phyloP scores from a whole-genome alignment of 768 basidiomycete genomes.

The Favolaschia claudopus region DNA sequence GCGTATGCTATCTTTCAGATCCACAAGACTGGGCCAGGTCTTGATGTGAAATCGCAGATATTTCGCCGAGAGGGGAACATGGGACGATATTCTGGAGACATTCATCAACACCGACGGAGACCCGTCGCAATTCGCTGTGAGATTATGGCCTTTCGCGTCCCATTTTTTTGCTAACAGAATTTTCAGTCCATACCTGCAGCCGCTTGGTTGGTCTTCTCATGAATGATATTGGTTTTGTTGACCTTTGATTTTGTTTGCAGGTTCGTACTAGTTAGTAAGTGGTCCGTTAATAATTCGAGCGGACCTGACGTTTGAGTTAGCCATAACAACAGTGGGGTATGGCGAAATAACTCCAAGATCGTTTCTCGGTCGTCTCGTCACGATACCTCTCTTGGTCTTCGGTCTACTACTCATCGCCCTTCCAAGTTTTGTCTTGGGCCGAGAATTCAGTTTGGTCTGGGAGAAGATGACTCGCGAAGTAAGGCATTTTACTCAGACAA shows the following conservation, averaged over 20 bases:
- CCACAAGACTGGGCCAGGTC: neutral
- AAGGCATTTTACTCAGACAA: conserved; percentile 19
- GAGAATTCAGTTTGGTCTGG: conserved; percentile 93
- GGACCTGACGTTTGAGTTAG: conserved; percentile 42
- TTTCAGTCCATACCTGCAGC: conserved; percentile 73
- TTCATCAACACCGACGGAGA: conserved; percentile 90
- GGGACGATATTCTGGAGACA: conserved; percentile 81
- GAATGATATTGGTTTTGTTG: neutral
- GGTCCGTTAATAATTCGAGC: neutral
- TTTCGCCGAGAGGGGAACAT: conserved; percentile 89
- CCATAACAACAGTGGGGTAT: conserved; percentile 91
- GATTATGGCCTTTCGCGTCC: conserved; percentile 27
- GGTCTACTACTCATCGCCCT: conserved; percentile 90
- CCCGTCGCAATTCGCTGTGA: conserved; percentile 77
- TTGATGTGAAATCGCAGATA: conserved; percentile 54
- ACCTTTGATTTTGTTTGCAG: conserved; percentile 33
- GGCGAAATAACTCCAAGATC: conserved; percentile 92
- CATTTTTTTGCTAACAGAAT: neutral
- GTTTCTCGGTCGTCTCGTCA: conserved; percentile 85
- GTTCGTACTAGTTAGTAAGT: conserved; percentile 85
- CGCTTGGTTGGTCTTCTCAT: conserved; percentile 66
- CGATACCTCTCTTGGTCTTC: conserved; percentile 86
- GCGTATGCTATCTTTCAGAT: conserved; percentile 34
- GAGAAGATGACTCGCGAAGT: conserved; percentile 73
- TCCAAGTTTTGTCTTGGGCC: conserved; percentile 89